Conservation (phyloP, 2,329 filamentous ascomycete species). For the Cladosporium sp. region DNA sequence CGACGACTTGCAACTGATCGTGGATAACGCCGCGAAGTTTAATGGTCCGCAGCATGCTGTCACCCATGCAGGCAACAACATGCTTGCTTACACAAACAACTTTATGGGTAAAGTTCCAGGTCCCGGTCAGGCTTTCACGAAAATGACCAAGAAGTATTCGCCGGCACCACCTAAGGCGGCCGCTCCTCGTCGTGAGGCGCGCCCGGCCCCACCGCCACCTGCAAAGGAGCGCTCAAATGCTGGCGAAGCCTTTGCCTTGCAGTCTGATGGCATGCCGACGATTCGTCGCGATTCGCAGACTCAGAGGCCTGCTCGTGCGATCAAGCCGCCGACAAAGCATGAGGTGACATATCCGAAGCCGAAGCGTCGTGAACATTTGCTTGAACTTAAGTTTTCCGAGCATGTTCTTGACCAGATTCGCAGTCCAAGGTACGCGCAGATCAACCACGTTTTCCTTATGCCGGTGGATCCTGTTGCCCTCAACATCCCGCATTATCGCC, state of each 20-base stretch:
- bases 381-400: conserved; percentile 87
- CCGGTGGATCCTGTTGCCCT: conserved; percentile 92
- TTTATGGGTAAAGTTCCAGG: conserved; percentile 58
- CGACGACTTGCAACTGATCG: conserved; percentile 70
- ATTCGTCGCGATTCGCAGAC: conserved; percentile 84
- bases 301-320: conserved; percentile 84
- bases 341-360: conserved; percentile 89
- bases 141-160: conserved; percentile 41
- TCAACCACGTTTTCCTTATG: conserved; percentile 71
- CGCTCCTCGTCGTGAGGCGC: conserved; percentile 30
- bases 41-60: conserved; percentile 77
- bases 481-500: conserved; percentile 89
- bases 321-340: conserved; percentile 84
- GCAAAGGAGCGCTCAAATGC: conserved; percentile 40
- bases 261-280: conserved; percentile 71
- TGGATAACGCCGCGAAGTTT: conserved; percentile 74
- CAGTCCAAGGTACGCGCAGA: conserved; percentile 63
- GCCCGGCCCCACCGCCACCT: conserved; percentile 28
- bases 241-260: conserved; percentile 65
- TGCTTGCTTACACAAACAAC: conserved; percentile 57
- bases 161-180: conserved; percentile 24
- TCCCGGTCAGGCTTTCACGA: conserved; percentile 42
- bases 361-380: conserved; percentile 84
- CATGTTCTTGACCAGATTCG: conserved; percentile 73
- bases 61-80: conserved; percentile 61